Conservation (phyloP, 2,329 filamentous ascomycete species). For the Orbilia ellipsospora region DNA sequence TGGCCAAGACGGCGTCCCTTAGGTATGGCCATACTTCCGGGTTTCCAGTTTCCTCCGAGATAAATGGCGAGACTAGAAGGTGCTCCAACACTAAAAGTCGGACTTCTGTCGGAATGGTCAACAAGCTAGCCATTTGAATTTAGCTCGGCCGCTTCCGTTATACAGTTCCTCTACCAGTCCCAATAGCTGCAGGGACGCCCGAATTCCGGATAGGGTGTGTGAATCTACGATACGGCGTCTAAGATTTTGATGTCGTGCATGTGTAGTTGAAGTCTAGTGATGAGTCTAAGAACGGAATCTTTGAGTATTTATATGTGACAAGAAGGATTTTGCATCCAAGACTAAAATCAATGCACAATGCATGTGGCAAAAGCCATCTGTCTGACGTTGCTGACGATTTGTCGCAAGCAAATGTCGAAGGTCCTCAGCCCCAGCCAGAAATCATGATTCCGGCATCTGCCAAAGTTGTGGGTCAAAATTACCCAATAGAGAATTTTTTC, state of each 20-base stretch:
- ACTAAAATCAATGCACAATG: too few relatives aligned
- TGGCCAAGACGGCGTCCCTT: slow-evolving; percentile 23
- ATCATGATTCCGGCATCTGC: slow-evolving; percentile 46
- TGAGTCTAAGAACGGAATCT: too few relatives aligned
- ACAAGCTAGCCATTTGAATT: slow-evolving; percentile 24
- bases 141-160: neutral
- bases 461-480: slow-evolving; percentile 45
- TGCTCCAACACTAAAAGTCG: slow-evolving; percentile 48
- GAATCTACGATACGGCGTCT: too few relatives aligned
- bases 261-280: too few relatives aligned
- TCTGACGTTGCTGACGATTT: slow-evolving; percentile 1
- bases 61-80: slow-evolving; percentile 30
- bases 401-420: neutral
- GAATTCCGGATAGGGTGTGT: neutral
- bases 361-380: too few relatives aligned
- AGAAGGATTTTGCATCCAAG: too few relatives aligned
- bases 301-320: too few relatives aligned
- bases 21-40: slow-evolving; percentile 47
- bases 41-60: slow-evolving; percentile 36
- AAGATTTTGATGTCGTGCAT: too few relatives aligned
- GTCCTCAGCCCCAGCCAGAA: slow-evolving; percentile 25
- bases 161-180: too few relatives aligned
- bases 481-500: slow-evolving; percentile 44
- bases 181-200: neutral
- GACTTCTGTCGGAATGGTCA: slow-evolving; percentile 39